Conservation (phyloP, 108 stramenopile species). For the Discostella stelligeroides region DNA sequence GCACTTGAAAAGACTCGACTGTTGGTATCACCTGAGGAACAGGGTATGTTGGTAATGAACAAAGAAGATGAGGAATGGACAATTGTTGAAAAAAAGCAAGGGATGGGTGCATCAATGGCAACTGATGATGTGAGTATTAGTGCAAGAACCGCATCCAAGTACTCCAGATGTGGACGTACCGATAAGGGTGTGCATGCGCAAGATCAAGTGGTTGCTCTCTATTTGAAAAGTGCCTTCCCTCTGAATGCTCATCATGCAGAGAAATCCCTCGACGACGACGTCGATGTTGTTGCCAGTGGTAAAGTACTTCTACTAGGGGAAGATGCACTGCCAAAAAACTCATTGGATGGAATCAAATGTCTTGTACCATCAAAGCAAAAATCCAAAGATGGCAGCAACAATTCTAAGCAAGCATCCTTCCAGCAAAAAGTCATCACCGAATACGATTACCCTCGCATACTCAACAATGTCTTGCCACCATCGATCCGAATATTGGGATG, state of each 20-base stretch:
- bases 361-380: constrained; percentile 56
- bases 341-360: constrained; percentile 46
- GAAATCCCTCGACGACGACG: constrained; percentile 14
- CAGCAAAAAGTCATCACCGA: constrained; percentile 63
- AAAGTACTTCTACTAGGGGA: constrained; percentile 47
- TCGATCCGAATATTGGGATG: constrained; percentile 95
- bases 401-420: constrained; percentile 13
- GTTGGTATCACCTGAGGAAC: constrained; percentile 52
- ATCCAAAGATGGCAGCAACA: constrained; percentile 15
- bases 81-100: background rate
- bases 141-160: constrained; percentile 51
- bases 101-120: background rate
- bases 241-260: constrained; percentile 39
- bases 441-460: constrained; percentile 89
- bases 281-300: no score
- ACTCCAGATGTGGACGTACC: constrained; percentile 96
- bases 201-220: constrained; percentile 93
- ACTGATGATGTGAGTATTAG: background rate
- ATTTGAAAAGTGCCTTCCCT: constrained; percentile 80
- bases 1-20: constrained; percentile 80
- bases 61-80: background rate
- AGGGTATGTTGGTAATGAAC: constrained; percentile 12
- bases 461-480: constrained; percentile 92
- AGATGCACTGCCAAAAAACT: constrained; percentile 72
- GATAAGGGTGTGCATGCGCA: constrained; percentile 94